Base-by-base conservation (phyloP, 192 early-diverging fungal genomes). In the Linnemannia zychae region DNA sequence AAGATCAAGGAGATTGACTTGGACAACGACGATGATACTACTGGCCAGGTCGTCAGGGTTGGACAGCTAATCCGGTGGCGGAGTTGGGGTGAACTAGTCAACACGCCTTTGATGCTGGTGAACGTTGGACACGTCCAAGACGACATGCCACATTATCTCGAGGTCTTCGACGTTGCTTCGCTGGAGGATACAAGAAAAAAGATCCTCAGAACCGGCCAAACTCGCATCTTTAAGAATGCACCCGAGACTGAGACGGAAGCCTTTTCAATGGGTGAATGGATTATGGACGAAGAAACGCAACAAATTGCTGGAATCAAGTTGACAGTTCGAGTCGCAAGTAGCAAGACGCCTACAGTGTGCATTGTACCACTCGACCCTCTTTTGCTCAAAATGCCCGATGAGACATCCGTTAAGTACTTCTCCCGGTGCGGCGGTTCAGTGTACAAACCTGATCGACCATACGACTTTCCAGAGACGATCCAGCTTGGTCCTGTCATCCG, bases 211-310 rank as follows among this genome's bases (percentile, higher is more conserved):
- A 75, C 74, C 5, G 74, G 74, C 20, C 34, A 47, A 28, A 60
- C 37, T 12, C 15, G 20, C 28, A 85, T 84, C 15, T 87, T 71
- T 50, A 83, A 31, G 22, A 72, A 71, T 33, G 63, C 72, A n/a
- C 67, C 60, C 7, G 71, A 65, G 31, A 65, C 63, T 16, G 70
- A 78, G 11, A 75, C 74, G 33, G 24, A 5, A 0, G 37, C 72
- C 15, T 89, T 84, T 65, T 69, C 86, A 7, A 76, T 48, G 71
- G 86, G 69, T 1, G 86, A 89, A 74, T 89, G 88, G 88, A 75
- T 84, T 12, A 31, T 88, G 11, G 73, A 75, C 46, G 18, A 68
- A 65, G 37, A 78, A 76, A 36, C 48, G 37, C 44, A 75, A 31
- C 74, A 75, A 44, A 50, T 89, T 48, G 37, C 66, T 37, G 86